These are phyloP conservation scores for Osmanthus fragrans DNA, from an alignment of 257 asterid genomes.

Conservation along the genomic window DNA sequence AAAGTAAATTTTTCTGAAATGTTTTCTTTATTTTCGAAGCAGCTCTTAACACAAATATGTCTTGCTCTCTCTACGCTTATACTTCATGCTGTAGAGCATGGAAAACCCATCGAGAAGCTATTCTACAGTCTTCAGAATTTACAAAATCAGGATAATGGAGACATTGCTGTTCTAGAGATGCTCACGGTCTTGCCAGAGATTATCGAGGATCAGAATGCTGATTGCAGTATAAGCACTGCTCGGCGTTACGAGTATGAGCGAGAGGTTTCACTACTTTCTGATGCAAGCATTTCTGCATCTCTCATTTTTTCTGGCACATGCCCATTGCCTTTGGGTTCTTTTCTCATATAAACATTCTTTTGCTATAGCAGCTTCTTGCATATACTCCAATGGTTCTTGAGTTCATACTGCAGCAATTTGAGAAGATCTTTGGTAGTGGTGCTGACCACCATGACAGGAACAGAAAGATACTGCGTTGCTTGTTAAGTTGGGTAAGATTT, in stretches of 20 bases:
- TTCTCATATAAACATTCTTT: conserved; percentile 36
- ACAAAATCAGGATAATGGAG: conserved; percentile 66
- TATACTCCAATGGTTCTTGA: conserved; percentile 78
- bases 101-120: conserved; percentile 71
- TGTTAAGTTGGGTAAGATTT: conserved; percentile 85
- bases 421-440: conserved; percentile 46
- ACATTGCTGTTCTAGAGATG: conserved; percentile 69
- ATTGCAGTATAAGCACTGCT: conserved; percentile 47
- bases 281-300: conserved; percentile 23
- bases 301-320: not conserved
- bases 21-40: conserved; percentile 29
- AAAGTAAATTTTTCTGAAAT: conserved; percentile 28
- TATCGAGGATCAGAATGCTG: conserved; percentile 67
- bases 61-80: conserved; percentile 81
- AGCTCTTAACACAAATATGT: conserved; percentile 93
- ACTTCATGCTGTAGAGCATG: conserved; percentile 76
- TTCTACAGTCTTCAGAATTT: conserved; percentile 74
- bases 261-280: conserved; percentile 57
- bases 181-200: conserved; percentile 89
- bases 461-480: conserved; percentile 81
- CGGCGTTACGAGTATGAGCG: conserved; percentile 64
- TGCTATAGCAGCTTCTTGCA: conserved; percentile 73
- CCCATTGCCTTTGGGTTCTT: conserved; percentile 19
- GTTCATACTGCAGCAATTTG: conserved; percentile 71
- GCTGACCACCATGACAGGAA: conserved; percentile 55